These are phyloP conservation scores for Lachnellula suecica DNA, from an alignment of 2,329 filamentous ascomycete genomes.

Conservation along the genomic window DNA sequence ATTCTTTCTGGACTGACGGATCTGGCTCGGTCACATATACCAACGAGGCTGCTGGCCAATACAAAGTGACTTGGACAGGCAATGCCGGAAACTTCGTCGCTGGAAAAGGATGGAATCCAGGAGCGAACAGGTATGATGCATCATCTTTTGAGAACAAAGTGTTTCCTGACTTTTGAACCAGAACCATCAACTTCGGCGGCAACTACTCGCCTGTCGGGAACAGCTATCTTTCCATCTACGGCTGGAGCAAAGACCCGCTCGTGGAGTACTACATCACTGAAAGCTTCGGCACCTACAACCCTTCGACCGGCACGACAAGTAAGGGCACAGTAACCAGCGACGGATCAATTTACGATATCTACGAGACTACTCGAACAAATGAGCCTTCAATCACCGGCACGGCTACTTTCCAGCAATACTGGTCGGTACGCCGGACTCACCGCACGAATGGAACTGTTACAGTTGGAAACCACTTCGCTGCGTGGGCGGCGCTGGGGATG, in stretches of 20 bases:
- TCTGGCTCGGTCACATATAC: constrained; percentile 49
- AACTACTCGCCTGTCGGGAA: constrained; percentile 40
- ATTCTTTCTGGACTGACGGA: constrained; percentile 59
- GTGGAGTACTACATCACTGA: constrained; percentile 52
- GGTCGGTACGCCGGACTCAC: constrained; percentile 50
- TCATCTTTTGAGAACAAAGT: neutral
- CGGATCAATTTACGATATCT: constrained; percentile 49
- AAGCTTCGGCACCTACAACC: constrained; percentile 38
- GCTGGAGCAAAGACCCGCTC: constrained; percentile 41
- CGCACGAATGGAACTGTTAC: constrained; percentile 50
- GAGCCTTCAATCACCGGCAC: constrained; percentile 47
- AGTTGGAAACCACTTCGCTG: constrained; percentile 49
- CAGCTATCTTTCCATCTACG: constrained; percentile 55
- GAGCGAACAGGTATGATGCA: constrained; percentile 21
- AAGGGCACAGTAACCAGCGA: constrained; percentile 51
- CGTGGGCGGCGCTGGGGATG: constrained; percentile 49
- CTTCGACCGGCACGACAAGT: constrained; percentile 44
- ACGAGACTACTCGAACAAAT: constrained; percentile 37
- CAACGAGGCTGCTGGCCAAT: constrained; percentile 47
- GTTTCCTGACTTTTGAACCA: constrained; percentile 18
- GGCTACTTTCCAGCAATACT: constrained; percentile 51
- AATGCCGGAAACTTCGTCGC: constrained; percentile 46
- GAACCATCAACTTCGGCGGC: constrained; percentile 42
- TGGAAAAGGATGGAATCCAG: constrained; percentile 49
- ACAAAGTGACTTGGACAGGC: constrained; percentile 48